Evolutionary conservation across 2,329 filamentous ascomycete genomes (phyloP).

Genomic region (Pseudocercospora vitis): DNA sequence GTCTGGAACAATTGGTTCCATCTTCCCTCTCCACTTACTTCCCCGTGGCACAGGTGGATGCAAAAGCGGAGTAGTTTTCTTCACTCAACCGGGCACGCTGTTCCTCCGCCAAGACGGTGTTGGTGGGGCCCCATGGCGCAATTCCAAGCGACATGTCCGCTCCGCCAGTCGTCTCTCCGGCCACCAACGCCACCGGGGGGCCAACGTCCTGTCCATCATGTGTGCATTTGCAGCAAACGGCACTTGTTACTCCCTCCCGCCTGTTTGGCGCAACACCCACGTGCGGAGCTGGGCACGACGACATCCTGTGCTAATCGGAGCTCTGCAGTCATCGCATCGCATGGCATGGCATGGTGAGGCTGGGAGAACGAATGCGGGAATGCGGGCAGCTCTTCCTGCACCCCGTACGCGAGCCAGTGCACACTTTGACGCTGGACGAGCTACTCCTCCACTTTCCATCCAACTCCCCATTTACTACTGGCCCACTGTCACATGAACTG

Average conservation of each 20-base stretch:
- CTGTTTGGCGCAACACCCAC: too few species aligned
- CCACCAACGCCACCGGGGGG: not conserved
- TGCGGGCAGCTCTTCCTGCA: conserved; percentile 7
- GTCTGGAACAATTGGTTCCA: not conserved
- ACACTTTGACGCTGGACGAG: not conserved
- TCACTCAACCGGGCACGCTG: not conserved
- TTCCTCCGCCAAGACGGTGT: not conserved
- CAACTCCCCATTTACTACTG: conserved; percentile 9
- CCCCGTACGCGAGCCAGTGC: not conserved
- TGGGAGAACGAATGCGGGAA: conserved; percentile 15
- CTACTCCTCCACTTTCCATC: not conserved
- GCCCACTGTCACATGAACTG: conserved; percentile 22
- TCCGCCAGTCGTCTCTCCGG: not conserved
- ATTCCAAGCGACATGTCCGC: not conserved
- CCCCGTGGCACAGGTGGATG: not conserved
- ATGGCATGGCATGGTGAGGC: conserved; percentile 11
- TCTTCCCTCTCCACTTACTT: not conserved
- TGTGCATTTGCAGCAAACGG: too few species aligned
- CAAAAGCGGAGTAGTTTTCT: not conserved
- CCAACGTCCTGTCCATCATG: not conserved
- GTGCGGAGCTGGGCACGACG: not conserved
- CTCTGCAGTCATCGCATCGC: not conserved
- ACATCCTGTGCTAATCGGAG: not conserved
- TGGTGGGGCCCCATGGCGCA: not conserved
- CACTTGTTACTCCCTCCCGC: too few species aligned